phyloP scores from a whole-genome alignment of 495 filamentous ascomycete species.

The Penicillium chermesinum region DNA sequence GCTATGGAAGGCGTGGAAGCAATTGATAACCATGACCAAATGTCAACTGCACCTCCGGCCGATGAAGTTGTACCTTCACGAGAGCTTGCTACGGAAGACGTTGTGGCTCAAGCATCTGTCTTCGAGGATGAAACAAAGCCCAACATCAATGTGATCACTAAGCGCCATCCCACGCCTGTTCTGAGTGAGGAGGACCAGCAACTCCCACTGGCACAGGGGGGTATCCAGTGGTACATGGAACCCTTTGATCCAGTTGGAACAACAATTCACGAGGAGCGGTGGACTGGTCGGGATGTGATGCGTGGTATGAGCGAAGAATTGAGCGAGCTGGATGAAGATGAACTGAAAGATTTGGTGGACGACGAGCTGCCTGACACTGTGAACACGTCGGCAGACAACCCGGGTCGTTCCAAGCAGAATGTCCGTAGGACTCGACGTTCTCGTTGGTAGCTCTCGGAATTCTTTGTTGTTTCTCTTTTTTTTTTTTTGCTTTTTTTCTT shows the following conservation, averaged over 20 bases:
- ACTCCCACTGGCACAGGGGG: constrained; percentile 61
- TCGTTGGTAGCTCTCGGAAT: constrained; percentile 28
- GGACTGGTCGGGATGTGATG: constrained; percentile 69
- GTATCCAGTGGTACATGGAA: constrained; percentile 84
- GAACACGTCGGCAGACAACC: constrained; percentile 2
- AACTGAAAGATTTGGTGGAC: constrained; percentile 61
- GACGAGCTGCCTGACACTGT: constrained; percentile 28
- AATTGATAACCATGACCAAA: neutral
- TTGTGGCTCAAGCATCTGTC: constrained; percentile 11
- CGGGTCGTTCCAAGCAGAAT: constrained; percentile 14
- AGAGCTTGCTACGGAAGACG: constrained; percentile 2
- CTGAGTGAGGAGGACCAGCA: constrained; percentile 43
- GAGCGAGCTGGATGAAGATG: constrained; percentile 83
- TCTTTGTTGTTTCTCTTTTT: constrained; percentile 1
- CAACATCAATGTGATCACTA: constrained; percentile 8
- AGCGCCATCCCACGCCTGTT: constrained; percentile 22
- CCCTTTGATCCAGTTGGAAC: constrained; percentile 76
- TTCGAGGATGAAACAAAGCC: constrained; percentile 9
- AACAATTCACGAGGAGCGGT: constrained; percentile 68
- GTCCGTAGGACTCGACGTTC: constrained; percentile 37
- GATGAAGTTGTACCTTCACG: neutral
- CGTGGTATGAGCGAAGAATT: constrained; percentile 80
- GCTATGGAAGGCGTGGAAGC: constrained; percentile 21
- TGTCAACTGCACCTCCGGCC: constrained; percentile 1
- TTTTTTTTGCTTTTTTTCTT: no score